Evolutionary conservation across 1,284 basidiomycete species (phyloP).

Genomic region (Cryptococcus depauperatus): DNA sequence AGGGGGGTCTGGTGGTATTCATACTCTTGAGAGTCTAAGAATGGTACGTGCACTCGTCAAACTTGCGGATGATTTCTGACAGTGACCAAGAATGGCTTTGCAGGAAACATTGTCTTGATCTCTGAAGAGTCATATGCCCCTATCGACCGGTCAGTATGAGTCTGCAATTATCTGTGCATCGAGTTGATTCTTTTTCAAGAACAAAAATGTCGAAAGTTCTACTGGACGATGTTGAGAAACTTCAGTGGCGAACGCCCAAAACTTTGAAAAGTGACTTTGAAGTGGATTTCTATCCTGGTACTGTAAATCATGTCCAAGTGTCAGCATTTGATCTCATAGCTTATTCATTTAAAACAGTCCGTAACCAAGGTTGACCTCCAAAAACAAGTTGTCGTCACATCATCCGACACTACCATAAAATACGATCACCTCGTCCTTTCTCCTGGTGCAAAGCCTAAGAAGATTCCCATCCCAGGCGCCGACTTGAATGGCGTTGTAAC

Average conservation of each 20-base stretch:
- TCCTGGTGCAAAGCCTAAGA: conserved; percentile 55
- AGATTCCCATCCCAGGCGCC: conserved; percentile 67
- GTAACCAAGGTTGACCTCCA: conserved; percentile 61
- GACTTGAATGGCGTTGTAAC: conserved; percentile 72
- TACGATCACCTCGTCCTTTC: conserved; percentile 71
- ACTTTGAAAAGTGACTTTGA: conserved; percentile 74
- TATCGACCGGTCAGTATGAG: conserved; percentile 61
- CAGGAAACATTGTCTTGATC: conserved; percentile 67
- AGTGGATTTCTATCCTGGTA: conserved; percentile 62
- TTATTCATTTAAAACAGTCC: conserved; percentile 41
- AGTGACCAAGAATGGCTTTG: conserved; percentile 59
- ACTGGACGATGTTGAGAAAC: conserved; percentile 64
- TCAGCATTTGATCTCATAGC: conserved; percentile 7
- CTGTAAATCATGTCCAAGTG: too few relatives aligned
- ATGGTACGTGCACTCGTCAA: conserved; percentile 51
- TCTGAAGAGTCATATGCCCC: conserved; percentile 73
- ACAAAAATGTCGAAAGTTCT: conserved; percentile 87
- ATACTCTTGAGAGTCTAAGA: conserved; percentile 72
- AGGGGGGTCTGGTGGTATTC: conserved; percentile 73
- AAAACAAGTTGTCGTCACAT: conserved; percentile 56
- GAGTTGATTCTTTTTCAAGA: conserved; percentile 43
- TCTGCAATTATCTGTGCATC: not conserved
- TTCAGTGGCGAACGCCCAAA: conserved; percentile 63
- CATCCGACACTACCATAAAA: conserved; percentile 53
- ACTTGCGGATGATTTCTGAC: conserved; percentile 6